A percentile compares a stretch with the other conserved stretches of the same genome.
phyloP scores from a whole-genome alignment of 257 asterid genomes.

The Ajuga chamaepitys region DNA sequence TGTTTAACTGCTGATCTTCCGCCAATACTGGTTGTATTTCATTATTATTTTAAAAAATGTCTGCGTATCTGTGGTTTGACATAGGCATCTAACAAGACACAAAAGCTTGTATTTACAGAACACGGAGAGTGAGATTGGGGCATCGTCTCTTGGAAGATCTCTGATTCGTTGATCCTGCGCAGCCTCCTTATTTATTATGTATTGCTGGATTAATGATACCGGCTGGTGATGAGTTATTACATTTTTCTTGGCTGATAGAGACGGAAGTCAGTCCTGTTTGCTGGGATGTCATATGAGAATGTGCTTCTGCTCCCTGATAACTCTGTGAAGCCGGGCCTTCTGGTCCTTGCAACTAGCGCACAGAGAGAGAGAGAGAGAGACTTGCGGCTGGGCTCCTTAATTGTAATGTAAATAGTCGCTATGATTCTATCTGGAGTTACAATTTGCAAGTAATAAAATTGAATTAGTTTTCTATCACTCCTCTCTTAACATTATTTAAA shows the following conservation, averaged over 20 bases:
- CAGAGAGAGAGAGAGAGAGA: background rate
- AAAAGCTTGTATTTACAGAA: constrained; percentile 35
- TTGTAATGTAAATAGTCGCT: background rate
- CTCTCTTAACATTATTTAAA: too few relatives aligned
- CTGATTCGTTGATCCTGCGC: constrained; percentile 51
- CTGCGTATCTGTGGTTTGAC: too few relatives aligned
- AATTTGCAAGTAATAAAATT: too few relatives aligned
- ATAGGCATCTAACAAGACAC: background rate
- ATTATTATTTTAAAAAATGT: too few relatives aligned
- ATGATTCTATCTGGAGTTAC: background rate
- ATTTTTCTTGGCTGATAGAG: background rate
- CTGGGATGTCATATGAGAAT: background rate
- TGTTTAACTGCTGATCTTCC: background rate
- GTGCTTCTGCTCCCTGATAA: background rate
- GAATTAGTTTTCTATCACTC: too few relatives aligned
- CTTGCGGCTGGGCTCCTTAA: background rate
- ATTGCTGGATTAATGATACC: background rate
- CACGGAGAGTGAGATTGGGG: constrained; percentile 77
- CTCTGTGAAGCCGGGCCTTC: background rate
- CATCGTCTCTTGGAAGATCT: constrained; percentile 84
- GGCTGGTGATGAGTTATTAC: background rate
- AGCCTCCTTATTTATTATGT: background rate
- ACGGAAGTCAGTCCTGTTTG: background rate
- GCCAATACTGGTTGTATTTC: too few relatives aligned
- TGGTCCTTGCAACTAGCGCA: background rate